Evolutionary conservation across 345 rosid species (phyloP).

Genomic region (Pelargonium nanum): DNA sequence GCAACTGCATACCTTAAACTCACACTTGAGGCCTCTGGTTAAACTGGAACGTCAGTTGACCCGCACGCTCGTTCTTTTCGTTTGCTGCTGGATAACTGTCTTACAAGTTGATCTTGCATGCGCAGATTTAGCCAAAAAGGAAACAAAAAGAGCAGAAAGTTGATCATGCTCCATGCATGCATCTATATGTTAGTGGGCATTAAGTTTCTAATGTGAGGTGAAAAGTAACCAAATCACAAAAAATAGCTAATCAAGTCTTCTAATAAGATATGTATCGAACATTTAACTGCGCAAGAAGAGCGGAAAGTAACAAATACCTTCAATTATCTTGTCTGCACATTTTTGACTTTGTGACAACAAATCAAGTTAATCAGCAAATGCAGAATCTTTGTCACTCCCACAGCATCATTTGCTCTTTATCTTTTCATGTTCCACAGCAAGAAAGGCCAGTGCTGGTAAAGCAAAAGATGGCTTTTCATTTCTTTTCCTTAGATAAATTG

Average conservation of each 20-base stretch:
- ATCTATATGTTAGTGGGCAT: not conserved
- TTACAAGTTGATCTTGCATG: not conserved
- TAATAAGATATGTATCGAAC: not conserved
- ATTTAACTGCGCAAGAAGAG: not conserved
- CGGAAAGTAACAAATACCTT: not conserved
- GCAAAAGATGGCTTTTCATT: conserved; percentile 15
- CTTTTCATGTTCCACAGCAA: conserved; percentile 14
- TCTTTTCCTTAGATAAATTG: conserved; percentile 6
- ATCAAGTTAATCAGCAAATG: conserved; percentile 12
- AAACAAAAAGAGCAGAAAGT: not conserved
- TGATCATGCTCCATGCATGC: not conserved
- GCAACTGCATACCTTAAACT: no score
- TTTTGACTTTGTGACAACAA: conserved; percentile 17
- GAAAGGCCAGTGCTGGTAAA: conserved; percentile 7
- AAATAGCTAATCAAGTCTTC: not conserved
- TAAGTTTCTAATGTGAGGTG: not conserved
- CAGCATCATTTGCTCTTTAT: conserved; percentile 9
- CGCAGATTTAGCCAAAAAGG: not conserved
- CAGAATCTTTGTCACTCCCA: conserved; percentile 10
- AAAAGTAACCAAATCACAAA: not conserved
- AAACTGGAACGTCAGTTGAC: no score
- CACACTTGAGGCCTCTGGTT: no score
- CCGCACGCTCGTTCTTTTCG: not conserved
- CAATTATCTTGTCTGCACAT: conserved; percentile 12
- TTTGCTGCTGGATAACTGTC: not conserved